A percentile compares a stretch with the other conserved stretches of the same genome.
phyloP scores from a whole-genome alignment of 768 basidiomycete species.

The Mycena venus region DNA sequence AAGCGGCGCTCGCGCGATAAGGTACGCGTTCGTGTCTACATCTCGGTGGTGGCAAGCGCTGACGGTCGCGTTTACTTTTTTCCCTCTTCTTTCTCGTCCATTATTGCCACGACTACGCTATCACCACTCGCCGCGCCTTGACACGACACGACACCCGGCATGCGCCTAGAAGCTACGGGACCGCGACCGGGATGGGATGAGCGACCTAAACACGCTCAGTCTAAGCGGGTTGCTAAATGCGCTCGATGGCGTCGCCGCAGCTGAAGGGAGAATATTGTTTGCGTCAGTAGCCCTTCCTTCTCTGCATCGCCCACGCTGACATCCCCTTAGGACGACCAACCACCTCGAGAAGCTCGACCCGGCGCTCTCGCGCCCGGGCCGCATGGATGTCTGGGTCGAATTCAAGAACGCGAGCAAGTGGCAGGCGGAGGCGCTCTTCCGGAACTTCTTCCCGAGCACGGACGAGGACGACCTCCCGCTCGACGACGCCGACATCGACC shows the following conservation, averaged over 20 bases:
- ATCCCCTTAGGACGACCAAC: conserved; percentile 78
- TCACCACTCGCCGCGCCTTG: too few relatives aligned
- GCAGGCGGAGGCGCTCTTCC: conserved; percentile 90
- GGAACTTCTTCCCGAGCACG: conserved; percentile 90
- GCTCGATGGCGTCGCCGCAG: conserved; percentile 88
- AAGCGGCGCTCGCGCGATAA: conserved; percentile 31
- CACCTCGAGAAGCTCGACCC: conserved; percentile 93
- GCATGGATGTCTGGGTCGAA: conserved; percentile 94
- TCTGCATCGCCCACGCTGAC: neutral
- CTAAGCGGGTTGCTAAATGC: conserved; percentile 88
- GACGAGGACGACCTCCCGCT: conserved; percentile 59
- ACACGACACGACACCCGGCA: too few relatives aligned
- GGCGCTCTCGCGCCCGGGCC: conserved; percentile 91
- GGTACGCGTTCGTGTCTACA: neutral
- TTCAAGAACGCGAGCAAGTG: conserved; percentile 89
- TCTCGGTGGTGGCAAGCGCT: conserved; percentile 27
- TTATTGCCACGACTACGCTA: too few relatives aligned
- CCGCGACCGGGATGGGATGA: conserved; percentile 67
- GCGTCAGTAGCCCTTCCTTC: conserved; percentile 70
- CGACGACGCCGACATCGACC: conserved; percentile 41
- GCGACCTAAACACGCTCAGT: conserved; percentile 85
- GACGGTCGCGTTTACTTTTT: neutral
- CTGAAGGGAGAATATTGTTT: conserved; percentile 90
- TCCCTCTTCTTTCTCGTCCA: neutral
- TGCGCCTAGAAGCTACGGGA: conserved; percentile 48